phyloP scores from a whole-genome alignment of 1,284 basidiomycete genomes.

The Ustilago hordei region DNA sequence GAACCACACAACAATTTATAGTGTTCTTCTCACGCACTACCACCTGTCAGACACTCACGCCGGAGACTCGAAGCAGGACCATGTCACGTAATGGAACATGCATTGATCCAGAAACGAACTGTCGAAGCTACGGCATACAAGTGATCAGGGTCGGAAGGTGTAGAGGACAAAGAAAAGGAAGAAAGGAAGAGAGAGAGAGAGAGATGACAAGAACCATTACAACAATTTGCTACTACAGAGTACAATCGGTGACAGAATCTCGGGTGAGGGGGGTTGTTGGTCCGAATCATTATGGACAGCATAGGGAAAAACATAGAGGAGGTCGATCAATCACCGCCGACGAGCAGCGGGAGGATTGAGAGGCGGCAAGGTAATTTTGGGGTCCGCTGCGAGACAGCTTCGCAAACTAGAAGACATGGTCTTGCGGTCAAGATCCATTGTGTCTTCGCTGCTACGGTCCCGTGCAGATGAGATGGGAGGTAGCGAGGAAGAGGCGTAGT shows the following conservation, averaged over 20 bases:
- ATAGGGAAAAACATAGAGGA: neutral
- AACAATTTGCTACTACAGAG: slow-evolving; percentile 14
- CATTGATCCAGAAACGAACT: slow-evolving; percentile 5
- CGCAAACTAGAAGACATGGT: slow-evolving; percentile 32
- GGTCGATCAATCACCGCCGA: slow-evolving; percentile 22
- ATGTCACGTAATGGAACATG: neutral
- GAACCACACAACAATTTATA: neutral
- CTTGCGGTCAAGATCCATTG: slow-evolving; percentile 41
- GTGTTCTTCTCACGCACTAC: no score
- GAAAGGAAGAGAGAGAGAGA: neutral
- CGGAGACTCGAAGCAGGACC: neutral
- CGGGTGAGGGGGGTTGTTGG: neutral
- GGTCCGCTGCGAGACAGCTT: slow-evolving; percentile 26
- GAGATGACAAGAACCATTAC: slow-evolving; percentile 17
- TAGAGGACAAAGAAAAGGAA: slow-evolving; percentile 1
- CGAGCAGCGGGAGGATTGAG: slow-evolving; percentile 33
- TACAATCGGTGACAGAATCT: slow-evolving; percentile 6
- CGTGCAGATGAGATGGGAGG: slow-evolving; percentile 50
- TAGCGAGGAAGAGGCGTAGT: slow-evolving; percentile 34
- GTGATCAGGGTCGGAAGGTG: neutral
- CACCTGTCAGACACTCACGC: neutral
- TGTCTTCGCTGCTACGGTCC: slow-evolving; percentile 31
- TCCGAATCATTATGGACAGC: slow-evolving; percentile 1
- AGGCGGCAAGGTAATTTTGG: slow-evolving; percentile 45
- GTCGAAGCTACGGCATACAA: slow-evolving; percentile 3